Evolutionary conservation across 257 asterid species (phyloP).

Genomic region (Eustoma russellianum): DNA sequence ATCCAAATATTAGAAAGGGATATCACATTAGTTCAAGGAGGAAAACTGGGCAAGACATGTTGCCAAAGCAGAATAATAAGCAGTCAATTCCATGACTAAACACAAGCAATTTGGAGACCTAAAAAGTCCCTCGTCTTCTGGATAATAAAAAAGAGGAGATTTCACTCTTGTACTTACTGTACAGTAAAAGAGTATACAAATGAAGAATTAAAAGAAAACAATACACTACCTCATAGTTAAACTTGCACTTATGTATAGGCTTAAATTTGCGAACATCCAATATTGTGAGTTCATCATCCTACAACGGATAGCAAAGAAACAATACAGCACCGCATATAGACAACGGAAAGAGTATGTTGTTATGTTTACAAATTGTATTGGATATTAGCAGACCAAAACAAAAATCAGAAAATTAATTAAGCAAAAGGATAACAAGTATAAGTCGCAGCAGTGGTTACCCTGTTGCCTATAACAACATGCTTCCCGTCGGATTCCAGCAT

Average conservation of each 20-base stretch:
- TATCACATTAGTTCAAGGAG: not conserved
- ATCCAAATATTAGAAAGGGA: not conserved
- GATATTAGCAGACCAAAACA: not conserved
- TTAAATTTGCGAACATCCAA: conserved; percentile 96
- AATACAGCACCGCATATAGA: conserved; percentile 10
- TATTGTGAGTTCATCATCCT: conserved; percentile 95
- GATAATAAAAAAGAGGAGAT: too few relatives aligned
- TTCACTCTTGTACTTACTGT: too few relatives aligned
- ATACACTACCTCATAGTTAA: conserved; percentile 73
- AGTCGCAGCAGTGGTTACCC: conserved; percentile 37
- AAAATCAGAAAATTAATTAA: not conserved
- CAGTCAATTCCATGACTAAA: too few relatives aligned
- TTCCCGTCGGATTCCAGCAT: conserved; percentile 99
- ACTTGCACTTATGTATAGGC: conserved; percentile 89
- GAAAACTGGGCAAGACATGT: too few relatives aligned
- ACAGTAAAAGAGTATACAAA: too few relatives aligned
- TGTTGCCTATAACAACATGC: conserved; percentile 94
- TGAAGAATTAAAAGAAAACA: conserved; percentile 5
- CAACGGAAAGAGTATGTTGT: not conserved
- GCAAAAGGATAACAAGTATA: not conserved
- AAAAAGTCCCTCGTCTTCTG: too few relatives aligned
- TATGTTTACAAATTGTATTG: not conserved
- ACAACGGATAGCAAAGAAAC: conserved; percentile 15
- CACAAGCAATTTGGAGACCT: too few relatives aligned
- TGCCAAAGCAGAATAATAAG: too few relatives aligned